These are phyloP conservation scores for Penicillium lividum DNA, from an alignment of 495 filamentous ascomycete genomes.

Conservation along the genomic window DNA sequence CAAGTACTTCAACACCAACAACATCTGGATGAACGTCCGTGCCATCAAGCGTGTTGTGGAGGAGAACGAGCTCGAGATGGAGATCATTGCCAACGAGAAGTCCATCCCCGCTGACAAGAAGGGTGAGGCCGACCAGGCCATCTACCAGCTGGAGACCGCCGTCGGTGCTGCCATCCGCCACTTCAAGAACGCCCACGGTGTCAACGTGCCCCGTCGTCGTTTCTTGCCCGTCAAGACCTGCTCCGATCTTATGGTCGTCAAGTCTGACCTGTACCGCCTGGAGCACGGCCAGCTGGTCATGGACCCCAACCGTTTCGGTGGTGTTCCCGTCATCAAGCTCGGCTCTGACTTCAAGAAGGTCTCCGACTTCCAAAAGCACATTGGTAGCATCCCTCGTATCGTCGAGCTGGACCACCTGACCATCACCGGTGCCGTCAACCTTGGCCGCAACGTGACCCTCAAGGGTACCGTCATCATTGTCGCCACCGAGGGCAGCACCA, in stretches of 20 bases:
- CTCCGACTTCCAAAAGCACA: slow-evolving; percentile 98
- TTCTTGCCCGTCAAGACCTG: slow-evolving; percentile 99
- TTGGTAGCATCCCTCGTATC: slow-evolving; percentile 94
- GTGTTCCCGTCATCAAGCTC: slow-evolving; percentile 99
- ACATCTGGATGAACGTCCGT: slow-evolving; percentile 98
- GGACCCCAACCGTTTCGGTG: slow-evolving; percentile 93
- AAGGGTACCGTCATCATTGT: slow-evolving; percentile 99
- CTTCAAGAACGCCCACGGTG: slow-evolving; percentile 97
- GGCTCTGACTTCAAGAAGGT: slow-evolving; percentile 99
- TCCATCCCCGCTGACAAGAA: slow-evolving; percentile 98
- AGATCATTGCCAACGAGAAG: slow-evolving; percentile 99
- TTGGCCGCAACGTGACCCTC: slow-evolving; percentile 89
- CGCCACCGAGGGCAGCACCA: slow-evolving; percentile 94
- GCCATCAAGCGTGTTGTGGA: slow-evolving; percentile 99
- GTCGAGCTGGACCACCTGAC: slow-evolving; percentile 97
- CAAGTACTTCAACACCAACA: slow-evolving; percentile 99
- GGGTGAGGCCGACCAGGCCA: slow-evolving; percentile 96
- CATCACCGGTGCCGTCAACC: slow-evolving; percentile 94
- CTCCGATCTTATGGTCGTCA: slow-evolving; percentile 99
- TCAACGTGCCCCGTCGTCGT: slow-evolving; percentile 95
- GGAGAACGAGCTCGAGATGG: slow-evolving; percentile 97
- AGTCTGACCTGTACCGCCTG: slow-evolving; percentile 99
- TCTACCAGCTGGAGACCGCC: slow-evolving; percentile 97
- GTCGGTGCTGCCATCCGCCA: slow-evolving; percentile 98
- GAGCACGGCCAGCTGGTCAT: slow-evolving; percentile 98